These are phyloP conservation scores for Penicillium sp. DNA, from an alignment of 2,329 filamentous ascomycete genomes.

Conservation along the genomic window DNA sequence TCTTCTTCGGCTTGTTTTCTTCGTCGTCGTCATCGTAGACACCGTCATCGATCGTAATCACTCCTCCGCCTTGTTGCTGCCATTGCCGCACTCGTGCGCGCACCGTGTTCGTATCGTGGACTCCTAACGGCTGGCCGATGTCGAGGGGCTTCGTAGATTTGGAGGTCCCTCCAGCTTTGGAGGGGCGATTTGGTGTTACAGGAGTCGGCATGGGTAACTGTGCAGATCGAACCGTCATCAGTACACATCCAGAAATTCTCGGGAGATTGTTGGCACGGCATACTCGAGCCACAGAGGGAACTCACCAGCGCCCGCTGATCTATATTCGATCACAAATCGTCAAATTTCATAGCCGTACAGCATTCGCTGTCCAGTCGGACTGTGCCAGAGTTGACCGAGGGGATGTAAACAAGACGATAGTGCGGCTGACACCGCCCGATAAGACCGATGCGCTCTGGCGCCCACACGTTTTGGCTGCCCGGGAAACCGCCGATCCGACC, in stretches of 20 bases:
- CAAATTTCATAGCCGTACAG: constrained; percentile 6
- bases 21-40: constrained; percentile 58
- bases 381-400: not conserved
- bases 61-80: constrained; percentile 74
- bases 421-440: constrained; percentile 15
- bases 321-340: not conserved
- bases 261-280: constrained; percentile 9
- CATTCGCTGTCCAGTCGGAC: constrained; percentile 12
- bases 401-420: constrained; percentile 19
- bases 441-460: constrained; percentile 13
- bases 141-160: constrained; percentile 54
- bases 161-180: constrained; percentile 54
- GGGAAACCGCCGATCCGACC: constrained; percentile 20
- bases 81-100: constrained; percentile 77
- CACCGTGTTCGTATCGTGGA: constrained; percentile 64
- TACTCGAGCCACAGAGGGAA: constrained; percentile 2
- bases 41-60: constrained; percentile 58
- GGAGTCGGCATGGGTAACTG: constrained; percentile 41
- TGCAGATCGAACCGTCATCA: not conserved
- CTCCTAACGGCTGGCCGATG: constrained; percentile 52
- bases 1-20: constrained; percentile 23
- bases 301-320: constrained; percentile 12
- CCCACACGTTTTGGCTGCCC: constrained; percentile 13
- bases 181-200: constrained; percentile 38
- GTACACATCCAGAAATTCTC: not conserved